phyloP scores from a whole-genome alignment of 2,329 filamentous ascomycete genomes.

The Colletotrichum nymphaeae region DNA sequence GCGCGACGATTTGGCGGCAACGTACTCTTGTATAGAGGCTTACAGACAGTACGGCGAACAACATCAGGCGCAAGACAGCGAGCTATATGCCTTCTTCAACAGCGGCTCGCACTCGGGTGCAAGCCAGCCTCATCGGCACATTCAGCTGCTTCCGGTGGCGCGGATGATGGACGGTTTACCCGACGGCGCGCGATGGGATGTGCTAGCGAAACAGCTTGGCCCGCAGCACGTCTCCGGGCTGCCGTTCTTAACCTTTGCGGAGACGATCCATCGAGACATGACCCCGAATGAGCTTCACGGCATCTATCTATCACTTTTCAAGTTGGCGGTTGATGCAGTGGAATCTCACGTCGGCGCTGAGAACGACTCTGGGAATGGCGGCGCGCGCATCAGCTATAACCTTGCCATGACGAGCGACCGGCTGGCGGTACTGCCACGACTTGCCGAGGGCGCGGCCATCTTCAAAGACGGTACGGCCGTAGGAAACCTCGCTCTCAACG shows the following conservation, averaged over 20 bases:
- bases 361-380: slow-evolving; percentile 45
- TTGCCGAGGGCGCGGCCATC: slow-evolving; percentile 59
- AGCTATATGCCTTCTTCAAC: slow-evolving; percentile 77
- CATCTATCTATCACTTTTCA: slow-evolving; percentile 61
- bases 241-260: slow-evolving; percentile 59
- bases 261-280: slow-evolving; percentile 49
- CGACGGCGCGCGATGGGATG: slow-evolving; percentile 54
- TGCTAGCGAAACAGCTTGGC: slow-evolving; percentile 57
- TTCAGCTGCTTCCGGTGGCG: slow-evolving; percentile 76
- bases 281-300: slow-evolving; percentile 50
- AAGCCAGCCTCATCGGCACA: slow-evolving; percentile 77
- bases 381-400: slow-evolving; percentile 72
- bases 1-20: slow-evolving; percentile 67
- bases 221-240: slow-evolving; percentile 35
- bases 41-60: slow-evolving; percentile 53
- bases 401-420: slow-evolving; percentile 66
- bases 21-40: slow-evolving; percentile 70
- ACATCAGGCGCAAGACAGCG: slow-evolving; percentile 39
- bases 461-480: slow-evolving; percentile 44
- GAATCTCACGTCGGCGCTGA: slow-evolving; percentile 29
- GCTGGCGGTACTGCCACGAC: slow-evolving; percentile 66
- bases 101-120: slow-evolving; percentile 76
- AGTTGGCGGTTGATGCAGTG: slow-evolving; percentile 54
- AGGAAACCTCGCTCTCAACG: slow-evolving; percentile 65
- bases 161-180: slow-evolving; percentile 68